Percentiles rank a stretch among this genome's conserved stretches.
phyloP scores from a whole-genome alignment of 495 filamentous ascomycete genomes.

The Penicillium simplicissimum region DNA sequence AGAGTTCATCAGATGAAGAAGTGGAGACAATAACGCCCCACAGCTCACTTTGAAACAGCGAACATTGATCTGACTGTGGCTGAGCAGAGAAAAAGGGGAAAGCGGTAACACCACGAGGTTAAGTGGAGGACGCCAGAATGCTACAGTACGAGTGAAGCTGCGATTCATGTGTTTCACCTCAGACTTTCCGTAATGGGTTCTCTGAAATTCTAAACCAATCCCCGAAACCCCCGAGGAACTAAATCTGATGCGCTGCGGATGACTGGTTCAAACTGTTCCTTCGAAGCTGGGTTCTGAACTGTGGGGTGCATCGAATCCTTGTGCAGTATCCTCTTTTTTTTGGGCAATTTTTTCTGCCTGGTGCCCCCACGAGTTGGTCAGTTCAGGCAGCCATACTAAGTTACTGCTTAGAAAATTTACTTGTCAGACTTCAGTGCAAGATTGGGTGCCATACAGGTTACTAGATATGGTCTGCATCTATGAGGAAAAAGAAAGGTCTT shows the following conservation, averaged over 20 bases:
- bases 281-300: neutral
- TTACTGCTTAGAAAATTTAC: neutral
- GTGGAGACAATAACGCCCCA: constrained; percentile 26
- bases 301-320: neutral
- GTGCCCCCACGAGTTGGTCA: constrained; percentile 6
- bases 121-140: neutral
- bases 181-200: neutral
- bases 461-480: neutral
- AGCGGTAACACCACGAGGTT: neutral
- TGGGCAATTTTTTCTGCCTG: neutral
- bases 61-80: constrained; percentile 28
- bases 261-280: neutral
- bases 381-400: neutral
- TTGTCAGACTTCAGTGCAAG: neutral
- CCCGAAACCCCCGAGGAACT: neutral
- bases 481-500: neutral
- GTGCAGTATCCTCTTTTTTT: constrained; percentile 3
- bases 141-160: neutral
- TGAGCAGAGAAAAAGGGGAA: constrained; percentile 24
- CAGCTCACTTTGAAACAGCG: constrained; percentile 33
- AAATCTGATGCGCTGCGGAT: neutral
- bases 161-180: constrained; percentile 1
- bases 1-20: constrained; percentile 17
- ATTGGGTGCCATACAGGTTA: neutral
- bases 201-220: neutral